Evolutionary conservation across 2,329 filamentous ascomycete species (phyloP), one percentile per base, ranked within the genome.

Genomic region (Ascochyta fabae): DNA sequence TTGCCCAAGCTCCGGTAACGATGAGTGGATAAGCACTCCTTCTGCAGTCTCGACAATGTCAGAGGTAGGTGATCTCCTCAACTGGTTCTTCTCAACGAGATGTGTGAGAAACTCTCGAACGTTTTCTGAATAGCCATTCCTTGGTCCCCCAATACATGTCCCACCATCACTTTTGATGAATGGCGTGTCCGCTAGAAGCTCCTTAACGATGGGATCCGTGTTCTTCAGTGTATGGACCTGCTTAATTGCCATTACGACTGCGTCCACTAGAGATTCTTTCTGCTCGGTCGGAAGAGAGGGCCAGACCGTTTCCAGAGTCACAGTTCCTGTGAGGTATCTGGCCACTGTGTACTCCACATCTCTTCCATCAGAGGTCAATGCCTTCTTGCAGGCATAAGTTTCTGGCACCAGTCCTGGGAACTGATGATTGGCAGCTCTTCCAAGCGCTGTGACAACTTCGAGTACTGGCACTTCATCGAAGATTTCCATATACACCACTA

Each of bases 351-450:
- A 55, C 10, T 55, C 46, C 22, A 55, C 29, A 15, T 55, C 52
- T 41, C 52, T 34, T 34, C 52, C 52, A 34, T 55, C 52, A 29
- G 52, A 26, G 9, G 52, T 49, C 40, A 49, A 45, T 3, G 52
- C 41, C 16, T 12, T 55, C 16, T 35, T 34, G 41, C 46, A 49
- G 15, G 15, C 33, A 23, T 49, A 55, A 5, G 46, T 55, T 19
- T 55, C 52, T 15, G 52, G 52, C 1, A 55, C 45, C 5, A 55
- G 35, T 34, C 52, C 52, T 3, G 52, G 52, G 16, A 49, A 46
- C 12, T 55, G 52, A 43, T 55, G 52, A 23, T 55, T 55, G 13
- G 52, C 52, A 12, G 52, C 46, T 36, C 29, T 55, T 16, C 41
- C 34, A 19, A 55, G 44, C 12, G 52, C 52, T 8, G 52, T 55